A percentile compares a stretch with the other conserved stretches of the same genome.
Evolutionary conservation across 2,329 filamentous ascomycete species (phyloP).

Genomic region (Cladosporium halotolerans): DNA sequence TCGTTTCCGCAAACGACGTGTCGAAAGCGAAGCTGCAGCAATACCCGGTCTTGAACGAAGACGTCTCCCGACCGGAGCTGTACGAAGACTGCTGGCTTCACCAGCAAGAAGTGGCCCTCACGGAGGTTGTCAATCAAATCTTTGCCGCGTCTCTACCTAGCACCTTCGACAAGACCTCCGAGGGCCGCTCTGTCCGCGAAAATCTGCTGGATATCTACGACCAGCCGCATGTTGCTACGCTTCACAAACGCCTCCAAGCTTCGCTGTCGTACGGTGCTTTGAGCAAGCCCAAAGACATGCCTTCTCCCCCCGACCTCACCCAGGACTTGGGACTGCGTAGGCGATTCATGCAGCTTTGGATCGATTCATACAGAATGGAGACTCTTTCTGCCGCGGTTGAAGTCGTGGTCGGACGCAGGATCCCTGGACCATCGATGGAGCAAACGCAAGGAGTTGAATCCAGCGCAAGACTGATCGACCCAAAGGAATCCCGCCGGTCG

Average conservation of each 20-base stretch:
- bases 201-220: conserved; percentile 51
- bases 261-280: conserved; percentile 54
- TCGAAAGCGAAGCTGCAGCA: conserved; percentile 24
- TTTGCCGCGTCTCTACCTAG: conserved; percentile 39
- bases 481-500: conserved; percentile 16
- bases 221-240: conserved; percentile 41
- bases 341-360: conserved; percentile 52
- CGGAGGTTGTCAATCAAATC: conserved; percentile 53
- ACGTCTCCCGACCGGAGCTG: conserved; percentile 50
- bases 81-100: conserved; percentile 59
- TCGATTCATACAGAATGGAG: conserved; percentile 50
- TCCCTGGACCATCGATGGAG: conserved; percentile 11
- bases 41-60: conserved; percentile 50
- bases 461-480: conserved; percentile 14
- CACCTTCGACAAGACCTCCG: neutral
- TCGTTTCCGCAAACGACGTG: conserved; percentile 8
- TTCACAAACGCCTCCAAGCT: conserved; percentile 53
- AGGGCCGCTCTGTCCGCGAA: conserved; percentile 33
- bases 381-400: conserved; percentile 50
- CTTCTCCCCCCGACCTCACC: conserved; percentile 43
- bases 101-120: conserved; percentile 56
- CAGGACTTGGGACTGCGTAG: conserved; percentile 54
- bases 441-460: neutral
- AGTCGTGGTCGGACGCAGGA: conserved; percentile 51
- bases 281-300: conserved; percentile 48